Base-by-base conservation (phyloP, 202 grass and related monocot genomes). In the Digitaria exilis region DNA sequence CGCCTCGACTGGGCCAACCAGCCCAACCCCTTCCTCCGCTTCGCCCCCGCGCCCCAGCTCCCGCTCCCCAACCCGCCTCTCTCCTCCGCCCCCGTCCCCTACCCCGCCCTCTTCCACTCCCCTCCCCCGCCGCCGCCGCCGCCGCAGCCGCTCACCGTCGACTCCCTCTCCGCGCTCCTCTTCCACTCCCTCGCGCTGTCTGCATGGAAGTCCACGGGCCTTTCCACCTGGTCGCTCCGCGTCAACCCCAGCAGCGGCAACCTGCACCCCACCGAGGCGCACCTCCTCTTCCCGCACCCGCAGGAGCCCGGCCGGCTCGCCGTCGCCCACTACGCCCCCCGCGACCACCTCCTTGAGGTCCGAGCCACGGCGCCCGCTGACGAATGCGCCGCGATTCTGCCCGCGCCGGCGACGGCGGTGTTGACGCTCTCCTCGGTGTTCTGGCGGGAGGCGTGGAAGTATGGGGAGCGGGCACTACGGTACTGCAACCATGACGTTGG, bases 1-100 rank as follows among this genome's bases (percentile, higher is more conserved):
- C 88, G 95, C 68, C 95, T 98, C 82, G 95, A 98, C 76, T 95
- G 95, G 95, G 92, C 90, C 70, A 93, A 93, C 80, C 95, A 98
- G 68, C 92, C 95, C 22, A 95, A 98, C n/a, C 95, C 95, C 60
- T 98, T 98, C 80, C 92, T 98, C 87, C 95, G 90, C 48, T 98
- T 93, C 82, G 18, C 69, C 0, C 78, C 88, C 18, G 81, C 92
- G 0, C 66, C 86, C 9, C 51, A 70, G 26, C 75, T 84, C 22
- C n/a, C 86, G 15, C 88, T 94, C 60, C 51, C 86, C 69, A 93
- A 94, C 45, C 88, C 85, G 18, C 73, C 86, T 7, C 69, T 86
- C 42, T 43, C 76, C 51, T 0, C 83, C 57, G 54, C 82, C 43
- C 82, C 14, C 62, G 30, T 88, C 50, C 82, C 14, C 22, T 97